Percentiles rank a stretch among this genome's conserved stretches.
These are phyloP conservation scores for Heracleum sosnowskyi DNA, from an alignment of 129 eudicot species.

Conservation along the genomic window DNA sequence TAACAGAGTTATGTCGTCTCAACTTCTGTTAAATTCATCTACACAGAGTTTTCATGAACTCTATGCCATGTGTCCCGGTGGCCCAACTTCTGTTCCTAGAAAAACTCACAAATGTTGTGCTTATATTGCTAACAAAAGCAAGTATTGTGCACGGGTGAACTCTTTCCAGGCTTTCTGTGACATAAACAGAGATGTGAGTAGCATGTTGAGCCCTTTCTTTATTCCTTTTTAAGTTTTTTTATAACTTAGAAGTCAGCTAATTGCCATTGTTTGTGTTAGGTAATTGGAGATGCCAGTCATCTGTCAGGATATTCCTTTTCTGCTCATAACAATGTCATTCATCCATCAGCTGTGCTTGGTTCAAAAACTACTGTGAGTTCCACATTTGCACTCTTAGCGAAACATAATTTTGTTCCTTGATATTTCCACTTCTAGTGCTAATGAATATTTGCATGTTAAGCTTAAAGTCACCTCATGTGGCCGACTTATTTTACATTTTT, in stretches of 20 bases:
- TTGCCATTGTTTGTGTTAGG: slow-evolving; percentile 33
- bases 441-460: background rate
- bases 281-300: slow-evolving; percentile 92
- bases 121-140: slow-evolving; percentile 72
- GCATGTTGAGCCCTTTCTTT: background rate
- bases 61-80: slow-evolving; percentile 54
- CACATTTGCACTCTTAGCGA: background rate
- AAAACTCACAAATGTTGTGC: slow-evolving; percentile 91
- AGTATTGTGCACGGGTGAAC: slow-evolving; percentile 79
- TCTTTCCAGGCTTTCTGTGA: slow-evolving; percentile 82
- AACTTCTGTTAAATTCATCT: slow-evolving; percentile 86
- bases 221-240: background rate
- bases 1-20: slow-evolving; percentile 62
- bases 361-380: slow-evolving; percentile 79
- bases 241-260: background rate
- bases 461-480: background rate
- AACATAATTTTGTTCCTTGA: background rate
- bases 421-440: background rate
- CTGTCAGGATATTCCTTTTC: slow-evolving; percentile 77
- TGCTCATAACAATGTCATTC: slow-evolving; percentile 72
- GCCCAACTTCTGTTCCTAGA: slow-evolving; percentile 39
- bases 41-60: slow-evolving; percentile 83
- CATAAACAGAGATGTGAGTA: slow-evolving; percentile 86
- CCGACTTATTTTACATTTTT: background rate
- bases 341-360: slow-evolving; percentile 85